phyloP scores from a whole-genome alignment of 257 asterid genomes.

The Agastache rugosa region DNA sequence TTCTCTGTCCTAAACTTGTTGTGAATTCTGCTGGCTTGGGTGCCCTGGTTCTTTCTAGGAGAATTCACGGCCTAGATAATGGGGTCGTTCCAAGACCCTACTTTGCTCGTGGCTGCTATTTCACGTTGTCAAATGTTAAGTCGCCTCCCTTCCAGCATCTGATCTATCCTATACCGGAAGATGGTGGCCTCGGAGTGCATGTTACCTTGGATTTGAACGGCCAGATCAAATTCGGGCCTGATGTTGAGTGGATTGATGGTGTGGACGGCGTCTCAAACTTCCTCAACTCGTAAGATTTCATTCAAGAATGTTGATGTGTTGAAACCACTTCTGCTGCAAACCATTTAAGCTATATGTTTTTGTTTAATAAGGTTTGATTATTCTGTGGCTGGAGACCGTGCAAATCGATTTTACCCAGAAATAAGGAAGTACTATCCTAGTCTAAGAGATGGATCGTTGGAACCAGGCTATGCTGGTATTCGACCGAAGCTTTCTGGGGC shows the following conservation, averaged over 20 bases:
- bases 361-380: slow-evolving; percentile 66
- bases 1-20: slow-evolving; percentile 66
- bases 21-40: slow-evolving; percentile 88
- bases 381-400: slow-evolving; percentile 65
- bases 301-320: not conserved
- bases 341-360: slow-evolving; percentile 1
- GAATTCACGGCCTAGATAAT: slow-evolving; percentile 50
- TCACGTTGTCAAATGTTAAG: slow-evolving; percentile 59
- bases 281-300: slow-evolving; percentile 67
- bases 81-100: slow-evolving; percentile 52
- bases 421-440: slow-evolving; percentile 78
- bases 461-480: slow-evolving; percentile 85
- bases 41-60: slow-evolving; percentile 62
- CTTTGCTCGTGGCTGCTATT: slow-evolving; percentile 93
- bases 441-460: slow-evolving; percentile 70
- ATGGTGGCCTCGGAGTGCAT: slow-evolving; percentile 96
- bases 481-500: slow-evolving; percentile 84
- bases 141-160: slow-evolving; percentile 66
- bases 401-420: slow-evolving; percentile 65
- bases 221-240: slow-evolving; percentile 91
- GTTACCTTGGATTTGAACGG: slow-evolving; percentile 86
- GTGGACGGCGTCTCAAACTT: slow-evolving; percentile 72
- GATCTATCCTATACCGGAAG: slow-evolving; percentile 93
- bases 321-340: not conserved
- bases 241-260: slow-evolving; percentile 84